Conservation (phyloP, 345 rosid genomes). For the Erodium maritimum region DNA sequence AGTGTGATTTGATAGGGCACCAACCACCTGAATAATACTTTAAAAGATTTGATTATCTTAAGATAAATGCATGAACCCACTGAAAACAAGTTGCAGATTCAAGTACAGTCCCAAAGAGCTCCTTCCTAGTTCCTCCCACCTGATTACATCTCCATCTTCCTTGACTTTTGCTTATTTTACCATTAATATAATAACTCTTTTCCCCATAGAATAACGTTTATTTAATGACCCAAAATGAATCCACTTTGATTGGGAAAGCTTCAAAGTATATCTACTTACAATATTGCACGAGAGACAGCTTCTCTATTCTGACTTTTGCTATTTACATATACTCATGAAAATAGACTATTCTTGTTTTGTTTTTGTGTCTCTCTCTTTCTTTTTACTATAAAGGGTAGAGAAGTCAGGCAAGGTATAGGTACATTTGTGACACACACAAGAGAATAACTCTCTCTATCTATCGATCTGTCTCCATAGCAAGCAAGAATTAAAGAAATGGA, state of each 20-base stretch:
- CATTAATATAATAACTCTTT: slow-evolving; percentile 15
- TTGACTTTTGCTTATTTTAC: slow-evolving; percentile 46
- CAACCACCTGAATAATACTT: slow-evolving; percentile 1
- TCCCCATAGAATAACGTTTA: slow-evolving; percentile 33
- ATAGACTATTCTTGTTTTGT: slow-evolving; percentile 9
- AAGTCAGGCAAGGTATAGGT: too few species aligned
- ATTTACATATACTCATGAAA: slow-evolving; percentile 9
- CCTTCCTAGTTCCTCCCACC: slow-evolving; percentile 29
- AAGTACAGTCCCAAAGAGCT: slow-evolving; percentile 18
- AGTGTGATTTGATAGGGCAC: slow-evolving; percentile 35
- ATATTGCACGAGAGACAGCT: slow-evolving; percentile 36
- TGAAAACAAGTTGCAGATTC: slow-evolving; percentile 4
- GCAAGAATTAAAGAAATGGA: slow-evolving; percentile 26
- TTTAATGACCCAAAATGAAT: slow-evolving; percentile 34
- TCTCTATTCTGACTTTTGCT: slow-evolving; percentile 31
- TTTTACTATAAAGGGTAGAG: too few species aligned
- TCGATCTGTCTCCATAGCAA: not conserved
- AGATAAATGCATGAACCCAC: too few species aligned
- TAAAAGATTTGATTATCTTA: too few species aligned
- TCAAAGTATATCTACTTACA: slow-evolving; percentile 21
- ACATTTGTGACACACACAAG: not conserved
- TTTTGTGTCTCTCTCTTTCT: slow-evolving; percentile 23
- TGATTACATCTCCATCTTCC: slow-evolving; percentile 27
- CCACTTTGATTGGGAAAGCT: slow-evolving; percentile 28
- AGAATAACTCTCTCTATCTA: not conserved